Evolutionary conservation across 495 filamentous ascomycete genomes (phyloP).

Genomic region (Aspergillus sclerotioniger): DNA sequence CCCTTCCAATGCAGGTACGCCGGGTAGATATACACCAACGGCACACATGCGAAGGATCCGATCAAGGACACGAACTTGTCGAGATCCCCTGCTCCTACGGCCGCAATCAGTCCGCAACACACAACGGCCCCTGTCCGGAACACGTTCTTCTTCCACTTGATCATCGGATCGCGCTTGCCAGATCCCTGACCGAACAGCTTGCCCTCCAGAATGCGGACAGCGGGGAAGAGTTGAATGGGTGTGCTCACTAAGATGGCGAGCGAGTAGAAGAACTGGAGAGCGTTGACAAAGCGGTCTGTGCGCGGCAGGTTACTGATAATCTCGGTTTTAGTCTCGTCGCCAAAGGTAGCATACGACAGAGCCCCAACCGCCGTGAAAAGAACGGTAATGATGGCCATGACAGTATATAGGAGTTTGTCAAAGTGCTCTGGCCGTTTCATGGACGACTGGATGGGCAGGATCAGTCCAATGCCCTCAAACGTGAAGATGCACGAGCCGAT

Average conservation of each 20-base stretch:
- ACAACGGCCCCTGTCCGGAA: conserved; percentile 82
- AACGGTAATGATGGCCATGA: conserved; percentile 86
- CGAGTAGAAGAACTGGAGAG: conserved; percentile 85
- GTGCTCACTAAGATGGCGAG: conserved; percentile 85
- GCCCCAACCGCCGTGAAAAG: conserved; percentile 85
- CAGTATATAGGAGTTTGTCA: conserved; percentile 69
- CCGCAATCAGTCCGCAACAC: conserved; percentile 75
- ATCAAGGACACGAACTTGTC: conserved; percentile 92
- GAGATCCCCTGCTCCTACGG: conserved; percentile 79
- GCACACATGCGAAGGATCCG: conserved; percentile 93
- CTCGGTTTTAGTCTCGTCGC: conserved; percentile 83
- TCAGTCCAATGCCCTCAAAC: conserved; percentile 89
- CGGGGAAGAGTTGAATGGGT: conserved; percentile 88
- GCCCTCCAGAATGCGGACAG: conserved; percentile 66
- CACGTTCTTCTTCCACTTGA: conserved; percentile 95
- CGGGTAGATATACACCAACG: conserved; percentile 90
- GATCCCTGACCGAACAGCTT: conserved; percentile 65
- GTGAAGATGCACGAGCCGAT: conserved; percentile 96
- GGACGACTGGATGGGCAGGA: conserved; percentile 90
- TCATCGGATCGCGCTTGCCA: conserved; percentile 82
- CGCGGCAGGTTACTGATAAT: conserved; percentile 89
- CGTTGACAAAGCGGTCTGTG: conserved; percentile 83
- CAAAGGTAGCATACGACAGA: conserved; percentile 89
- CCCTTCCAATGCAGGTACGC: conserved; percentile 62
- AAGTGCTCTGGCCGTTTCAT: conserved; percentile 84